Conservation (phyloP, 1,284 basidiomycete species). For the Puccinia polysora region DNA sequence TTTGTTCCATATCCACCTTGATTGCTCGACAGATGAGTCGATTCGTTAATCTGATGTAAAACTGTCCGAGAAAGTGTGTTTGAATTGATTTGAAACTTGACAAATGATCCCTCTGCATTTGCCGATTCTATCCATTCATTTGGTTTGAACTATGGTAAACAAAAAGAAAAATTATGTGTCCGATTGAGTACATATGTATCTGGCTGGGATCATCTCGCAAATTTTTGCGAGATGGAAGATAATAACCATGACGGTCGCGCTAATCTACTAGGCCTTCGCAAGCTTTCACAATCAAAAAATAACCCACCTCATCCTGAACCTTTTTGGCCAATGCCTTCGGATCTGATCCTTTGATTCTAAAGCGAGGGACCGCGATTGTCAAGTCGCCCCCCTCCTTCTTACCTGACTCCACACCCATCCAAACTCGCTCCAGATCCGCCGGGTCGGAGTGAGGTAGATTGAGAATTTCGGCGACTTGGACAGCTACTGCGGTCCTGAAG, state of each 20-base stretch:
- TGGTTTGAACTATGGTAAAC: slow-evolving; percentile 58
- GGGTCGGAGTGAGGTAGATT: slow-evolving; percentile 59
- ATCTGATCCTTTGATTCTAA: slow-evolving; percentile 72
- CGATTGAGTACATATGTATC: no score
- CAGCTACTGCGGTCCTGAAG: slow-evolving; percentile 78
- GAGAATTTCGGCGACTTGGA: slow-evolving; percentile 67
- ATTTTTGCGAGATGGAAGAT: background rate
- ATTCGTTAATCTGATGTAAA: slow-evolving; percentile 72
- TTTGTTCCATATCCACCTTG: slow-evolving; percentile 44
- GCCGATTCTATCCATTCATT: slow-evolving; percentile 61
- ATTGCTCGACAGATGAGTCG: slow-evolving; percentile 59
- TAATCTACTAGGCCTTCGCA: background rate
- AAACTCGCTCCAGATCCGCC: slow-evolving; percentile 64
- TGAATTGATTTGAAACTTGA: slow-evolving; percentile 73
- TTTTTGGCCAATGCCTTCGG: slow-evolving; percentile 70
- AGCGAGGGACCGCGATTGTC: slow-evolving; percentile 83
- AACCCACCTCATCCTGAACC: slow-evolving; percentile 67
- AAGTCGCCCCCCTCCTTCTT: slow-evolving; percentile 84
- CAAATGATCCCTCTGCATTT: slow-evolving; percentile 69
- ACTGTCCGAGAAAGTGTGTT: slow-evolving; percentile 69
- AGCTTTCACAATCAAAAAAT: background rate
- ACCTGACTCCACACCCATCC: slow-evolving; percentile 77
- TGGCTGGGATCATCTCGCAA: no score
- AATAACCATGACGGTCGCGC: background rate
- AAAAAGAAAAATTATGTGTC: background rate